Percentiles rank a stretch among this genome's conserved stretches.
Evolutionary conservation across 306 rosid species (phyloP).

Genomic region (Abrus precatorius): DNA sequence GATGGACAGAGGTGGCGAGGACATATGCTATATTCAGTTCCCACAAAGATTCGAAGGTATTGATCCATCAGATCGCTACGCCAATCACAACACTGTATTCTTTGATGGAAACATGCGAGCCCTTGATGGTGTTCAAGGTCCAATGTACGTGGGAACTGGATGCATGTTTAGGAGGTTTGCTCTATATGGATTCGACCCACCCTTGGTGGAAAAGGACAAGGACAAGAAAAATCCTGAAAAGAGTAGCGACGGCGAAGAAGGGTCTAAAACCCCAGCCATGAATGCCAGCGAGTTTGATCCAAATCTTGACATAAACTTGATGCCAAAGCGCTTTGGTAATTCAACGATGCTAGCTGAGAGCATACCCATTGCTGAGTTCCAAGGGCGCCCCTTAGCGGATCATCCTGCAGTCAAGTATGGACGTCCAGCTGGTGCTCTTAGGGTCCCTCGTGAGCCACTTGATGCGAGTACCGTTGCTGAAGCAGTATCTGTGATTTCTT

Average conservation of each 20-base stretch:
- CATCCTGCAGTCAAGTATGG: constrained; percentile 80
- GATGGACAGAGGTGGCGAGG: constrained; percentile 70
- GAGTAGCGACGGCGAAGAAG: neutral
- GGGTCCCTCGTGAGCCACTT: constrained; percentile 85
- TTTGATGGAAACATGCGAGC: constrained; percentile 72
- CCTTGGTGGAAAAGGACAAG: constrained; percentile 54
- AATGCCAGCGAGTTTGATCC: constrained; percentile 68
- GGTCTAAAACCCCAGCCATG: constrained; percentile 54
- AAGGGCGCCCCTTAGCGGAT: constrained; percentile 89
- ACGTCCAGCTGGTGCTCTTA: constrained; percentile 73
- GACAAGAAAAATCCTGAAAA: neutral
- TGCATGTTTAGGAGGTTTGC: constrained; percentile 91
- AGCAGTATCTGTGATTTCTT: constrained; percentile 84
- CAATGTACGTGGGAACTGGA: constrained; percentile 91
- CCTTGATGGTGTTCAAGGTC: constrained; percentile 77
- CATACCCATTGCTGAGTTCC: constrained; percentile 71
- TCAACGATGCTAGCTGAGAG: constrained; percentile 77
- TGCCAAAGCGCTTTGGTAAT: constrained; percentile 90
- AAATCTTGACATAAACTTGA: constrained; percentile 66
- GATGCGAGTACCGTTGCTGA: constrained; percentile 83
- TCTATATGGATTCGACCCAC: constrained; percentile 87
- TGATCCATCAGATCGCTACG: constrained; percentile 69
- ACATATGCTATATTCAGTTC: constrained; percentile 65
- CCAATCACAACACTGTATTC: constrained; percentile 65
- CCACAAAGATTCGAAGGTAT: constrained; percentile 72